Evolutionary conservation across 108 stramenopile species (phyloP).

Genomic region (Nitzschia sp.): DNA sequence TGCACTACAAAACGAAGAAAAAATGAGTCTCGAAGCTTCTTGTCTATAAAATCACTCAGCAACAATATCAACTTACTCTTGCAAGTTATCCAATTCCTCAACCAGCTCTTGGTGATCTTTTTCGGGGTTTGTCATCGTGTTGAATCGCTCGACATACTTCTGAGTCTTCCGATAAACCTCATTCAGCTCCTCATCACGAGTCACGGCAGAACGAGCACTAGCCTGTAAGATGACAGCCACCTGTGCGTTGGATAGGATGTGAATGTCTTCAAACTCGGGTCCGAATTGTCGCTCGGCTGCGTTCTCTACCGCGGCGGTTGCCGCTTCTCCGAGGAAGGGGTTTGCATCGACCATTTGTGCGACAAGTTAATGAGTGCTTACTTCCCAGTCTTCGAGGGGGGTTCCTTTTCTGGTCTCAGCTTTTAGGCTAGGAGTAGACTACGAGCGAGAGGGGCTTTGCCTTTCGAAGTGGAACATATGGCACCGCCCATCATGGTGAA

Average conservation of each 20-base stretch:
- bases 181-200: conserved; percentile 79
- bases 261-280: conserved; percentile 80
- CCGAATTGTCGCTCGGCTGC: conserved; percentile 84
- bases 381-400: too few relatives aligned
- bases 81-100: conserved; percentile 87
- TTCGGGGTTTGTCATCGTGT: conserved; percentile 88
- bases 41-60: not conserved
- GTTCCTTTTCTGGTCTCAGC: too few relatives aligned
- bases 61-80: conserved; percentile 53
- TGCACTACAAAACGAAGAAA: conserved; percentile 40
- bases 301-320: conserved; percentile 52
- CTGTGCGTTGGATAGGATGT: conserved; percentile 84
- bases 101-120: conserved; percentile 84
- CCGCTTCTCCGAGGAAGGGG: not conserved
- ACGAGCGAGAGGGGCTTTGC: too few relatives aligned
- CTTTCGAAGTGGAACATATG: too few relatives aligned
- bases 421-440: too few relatives aligned
- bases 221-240: conserved; percentile 87
- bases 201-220: conserved; percentile 70
- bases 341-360: conserved; percentile 3
- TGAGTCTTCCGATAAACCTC: conserved; percentile 89
- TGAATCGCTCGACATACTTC: conserved; percentile 85
- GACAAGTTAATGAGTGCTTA: too few relatives aligned
- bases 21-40: not conserved
- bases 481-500: too few relatives aligned